These are phyloP conservation scores for Phytophthora europaea DNA, from an alignment of 352 stramenopile species.

Conservation along the genomic window DNA sequence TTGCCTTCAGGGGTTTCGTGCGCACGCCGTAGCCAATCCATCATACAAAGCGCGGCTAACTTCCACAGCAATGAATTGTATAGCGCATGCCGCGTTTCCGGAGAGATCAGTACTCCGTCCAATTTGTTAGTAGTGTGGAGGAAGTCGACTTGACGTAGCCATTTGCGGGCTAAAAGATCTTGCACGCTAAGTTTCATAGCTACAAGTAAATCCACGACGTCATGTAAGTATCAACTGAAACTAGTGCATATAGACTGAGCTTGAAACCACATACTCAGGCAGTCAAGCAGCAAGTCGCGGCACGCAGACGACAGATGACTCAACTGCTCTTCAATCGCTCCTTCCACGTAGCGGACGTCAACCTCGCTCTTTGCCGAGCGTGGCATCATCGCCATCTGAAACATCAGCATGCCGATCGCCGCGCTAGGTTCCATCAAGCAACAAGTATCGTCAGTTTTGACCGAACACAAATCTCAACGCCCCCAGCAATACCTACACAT, in stretches of 20 bases:
- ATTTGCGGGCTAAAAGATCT: conserved; percentile 59
- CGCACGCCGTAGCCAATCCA: conserved; percentile 45
- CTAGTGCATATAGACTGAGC: background rate
- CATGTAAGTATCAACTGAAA: background rate
- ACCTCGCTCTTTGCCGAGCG: conserved; percentile 38
- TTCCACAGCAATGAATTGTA: conserved; percentile 64
- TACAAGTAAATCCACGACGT: conserved; percentile 5
- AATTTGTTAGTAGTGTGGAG: conserved; percentile 52
- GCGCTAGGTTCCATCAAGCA: conserved; percentile 28
- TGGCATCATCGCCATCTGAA: conserved; percentile 64
- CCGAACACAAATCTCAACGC: background rate
- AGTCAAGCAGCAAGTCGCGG: conserved; percentile 56
- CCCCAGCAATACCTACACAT: conserved; percentile 47
- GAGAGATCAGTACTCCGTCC: conserved; percentile 20
- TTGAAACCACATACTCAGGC: conserved; percentile 47
- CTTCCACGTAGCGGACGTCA: conserved; percentile 45
- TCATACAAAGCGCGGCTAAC: conserved; percentile 54
- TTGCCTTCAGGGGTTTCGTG: conserved; percentile 22
- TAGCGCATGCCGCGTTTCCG: conserved; percentile 29
- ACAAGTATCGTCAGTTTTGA: background rate
- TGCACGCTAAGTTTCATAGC: conserved; percentile 46
- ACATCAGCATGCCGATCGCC: conserved; percentile 70
- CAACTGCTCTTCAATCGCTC: conserved; percentile 61
- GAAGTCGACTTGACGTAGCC: conserved; percentile 69
- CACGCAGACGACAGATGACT: conserved; percentile 53